phyloP scores from a whole-genome alignment of 2,329 filamentous ascomycete species.

The Aspergillus neoniger region DNA sequence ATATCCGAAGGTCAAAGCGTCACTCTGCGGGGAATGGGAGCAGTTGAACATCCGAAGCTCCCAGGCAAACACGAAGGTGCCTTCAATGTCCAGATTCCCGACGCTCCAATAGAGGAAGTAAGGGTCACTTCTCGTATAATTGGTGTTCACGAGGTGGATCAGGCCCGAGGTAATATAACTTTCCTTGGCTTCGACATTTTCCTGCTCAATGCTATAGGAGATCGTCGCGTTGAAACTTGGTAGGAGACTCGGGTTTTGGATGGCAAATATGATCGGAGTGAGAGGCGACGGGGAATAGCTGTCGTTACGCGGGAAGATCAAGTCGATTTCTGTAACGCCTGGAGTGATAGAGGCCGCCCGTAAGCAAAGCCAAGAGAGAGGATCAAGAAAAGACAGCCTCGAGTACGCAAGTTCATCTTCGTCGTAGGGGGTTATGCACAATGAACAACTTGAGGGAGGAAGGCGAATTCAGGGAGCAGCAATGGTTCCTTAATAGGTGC shows the following conservation, averaged over 20 bases:
- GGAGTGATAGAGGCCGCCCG: background rate
- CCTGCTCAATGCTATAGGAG: too few relatives aligned
- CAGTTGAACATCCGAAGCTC: background rate
- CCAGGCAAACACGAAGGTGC: background rate
- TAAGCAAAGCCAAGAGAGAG: background rate
- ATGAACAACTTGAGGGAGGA: too few relatives aligned
- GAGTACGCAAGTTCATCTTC: background rate
- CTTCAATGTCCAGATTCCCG: background rate
- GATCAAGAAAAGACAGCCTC: background rate
- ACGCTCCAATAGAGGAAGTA: background rate
- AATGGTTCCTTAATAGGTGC: too few relatives aligned
- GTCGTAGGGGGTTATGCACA: too few relatives aligned
- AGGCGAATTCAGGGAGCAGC: too few relatives aligned
- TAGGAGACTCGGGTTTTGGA: constrained; percentile 13
- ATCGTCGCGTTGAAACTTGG: too few relatives aligned
- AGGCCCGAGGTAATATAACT: too few relatives aligned
- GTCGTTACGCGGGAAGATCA: constrained; percentile 15
- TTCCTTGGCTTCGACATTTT: too few relatives aligned
- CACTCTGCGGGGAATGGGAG: background rate
- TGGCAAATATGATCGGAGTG: constrained; percentile 15
- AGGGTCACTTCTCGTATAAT: background rate
- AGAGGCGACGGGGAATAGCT: constrained; percentile 10
- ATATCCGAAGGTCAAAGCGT: background rate
- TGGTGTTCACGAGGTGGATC: too few relatives aligned
- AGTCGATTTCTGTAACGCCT: constrained; percentile 1